Evolutionary conservation across 1,139 yeast genomes (phyloP), one percentile per base, ranked within the genome.

Genomic region (Geotrichum reessii): DNA sequence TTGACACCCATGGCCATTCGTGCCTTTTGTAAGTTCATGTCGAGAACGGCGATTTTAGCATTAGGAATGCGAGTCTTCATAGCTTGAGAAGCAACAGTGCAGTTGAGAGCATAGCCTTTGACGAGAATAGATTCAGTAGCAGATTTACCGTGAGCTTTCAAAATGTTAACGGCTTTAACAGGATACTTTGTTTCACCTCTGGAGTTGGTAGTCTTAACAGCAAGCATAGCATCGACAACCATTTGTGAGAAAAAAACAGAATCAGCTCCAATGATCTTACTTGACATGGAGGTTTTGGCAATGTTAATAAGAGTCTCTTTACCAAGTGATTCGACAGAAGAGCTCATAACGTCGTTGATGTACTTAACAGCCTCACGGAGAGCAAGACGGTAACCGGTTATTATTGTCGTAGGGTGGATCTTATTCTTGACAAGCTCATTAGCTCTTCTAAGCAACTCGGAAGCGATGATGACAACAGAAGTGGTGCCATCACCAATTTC

Each of bases 1-100:
- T 92, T 96, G 58, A 95, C 98, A 57, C 99, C 99, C 85, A 95
- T 85, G 47, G 98, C 97, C 98, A 95, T 91, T 73, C 92, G 84
- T 8, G 97, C 93, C 74, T 92, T 93, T 74, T 95, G 99, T 70
- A 95, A 78, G 74, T 95, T 93, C 75, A 95, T 83, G 74, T 95
- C 99, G 70, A 95, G 80, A 66, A 93, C 86, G 3, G 99, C 99
- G 70, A 95, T 90, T 70, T 86, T 88, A 55, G 96, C 96, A 65
- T 81, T 80, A 55, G 78, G 74, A 55, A 95, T 77, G 54, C 81
- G 78, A 68, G 88, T 90, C 64, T 83, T 80, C 99, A 95, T 95
- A 22, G 98, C 98, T 75, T 93, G 98, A 12, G 97, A 88, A 1
- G 98, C 99, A 63, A 93, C 91, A 0, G 99, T 93, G 77, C 98